Evolutionary conservation across 2,329 filamentous ascomycete species (phyloP), one percentile per base, ranked within the genome.

Genomic region (Paecilomyces niveus): DNA sequence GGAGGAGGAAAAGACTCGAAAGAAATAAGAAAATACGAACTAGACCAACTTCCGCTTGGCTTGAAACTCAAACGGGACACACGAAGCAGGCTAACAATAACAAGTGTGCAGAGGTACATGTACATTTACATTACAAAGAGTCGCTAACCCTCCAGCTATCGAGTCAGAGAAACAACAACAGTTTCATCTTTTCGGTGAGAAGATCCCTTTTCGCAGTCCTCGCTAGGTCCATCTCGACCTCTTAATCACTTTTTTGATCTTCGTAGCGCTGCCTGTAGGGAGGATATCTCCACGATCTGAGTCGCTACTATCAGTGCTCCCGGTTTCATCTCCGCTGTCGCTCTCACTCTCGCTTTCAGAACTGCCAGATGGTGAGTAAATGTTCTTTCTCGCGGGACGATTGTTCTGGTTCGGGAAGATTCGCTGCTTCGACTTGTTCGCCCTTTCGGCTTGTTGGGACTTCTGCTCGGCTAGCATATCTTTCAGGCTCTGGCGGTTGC

Each of bases 271-370:
- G 22, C 67, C 67, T 52, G 58, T 66, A 5, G 66, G 64, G 54
- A 63, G 57, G 33, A 68, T 68, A 59, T 68, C 66, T 7, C 66
- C 67, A 9, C 52, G 54, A 18, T 61, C 58, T 51, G 65, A 58
- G 10, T 54, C 58, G 35, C 60, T 59, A 21, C 55, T 63, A 3
- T 57, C 58, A 18, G 53, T 60, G 22, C 26, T 29, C 26, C 26
- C 26, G 26, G 26, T 5, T 29, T 61, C 57, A n/a, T 58, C 56
- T 11, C 55, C 58, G 35, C 35, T 57, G 4, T 54, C 58, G 50
- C 57, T 62, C 3, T 59, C 49, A 18, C 53, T 65, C 2, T 61
- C 54, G 11, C 59, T 62, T 13, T 64, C 60, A 24, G 33, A 18
- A 26, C 55, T 53, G 9, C 45, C 51, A 6, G 54, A 55, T 24